Evolutionary conservation across 768 basidiomycete genomes (phyloP), one percentile per base, ranked within the genome.

Genomic region (Phanerochaete carnosa): DNA sequence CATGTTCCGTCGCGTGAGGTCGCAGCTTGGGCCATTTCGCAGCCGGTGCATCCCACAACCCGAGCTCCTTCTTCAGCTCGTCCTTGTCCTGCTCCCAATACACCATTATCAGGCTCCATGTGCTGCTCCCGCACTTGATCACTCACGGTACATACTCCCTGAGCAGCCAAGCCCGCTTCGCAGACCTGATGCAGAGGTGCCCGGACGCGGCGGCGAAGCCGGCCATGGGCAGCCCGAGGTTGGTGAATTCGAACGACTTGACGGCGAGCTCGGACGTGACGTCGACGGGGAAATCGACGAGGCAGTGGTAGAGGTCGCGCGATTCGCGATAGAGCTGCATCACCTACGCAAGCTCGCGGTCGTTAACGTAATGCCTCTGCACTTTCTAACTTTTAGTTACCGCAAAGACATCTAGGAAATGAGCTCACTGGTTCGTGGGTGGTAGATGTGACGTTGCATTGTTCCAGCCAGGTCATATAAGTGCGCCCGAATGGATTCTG

Each of bases 301-400:
- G 82, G 68, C 92, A 92, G 70, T 99, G 97, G 70, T 98, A 97
- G 65, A 98, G 89, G 75, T 99, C 96, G 74, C 98, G 97, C 64
- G 91, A 96, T 76, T 99, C 95, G 26, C 96, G 89, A 73, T 98
- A 99, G 54, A 96, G 89, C 66, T 95, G 93, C 90, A 99, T 94
- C 57, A 98, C 92, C 73, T 97, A 98, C 26, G 97, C 97, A 11
- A 97, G 83, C 68, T 97, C 95, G 1, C 95, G 95, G 68, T 98
- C 94, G 69, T 90, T 85, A 59, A 98, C 89, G 69, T 98, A 98
- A 65, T 89, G 92, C 6, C 97, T 95, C 95, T 98, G 39, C 13
- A 23, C 8, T 22, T 12, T 22, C 22, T n/a, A n/a, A 47, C 1
- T 23, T 2, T 47, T 16, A 47, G 46, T 12, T 11, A 26, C 46